Conservation (phyloP, 345 rosid species). For the Firmiana major region DNA sequence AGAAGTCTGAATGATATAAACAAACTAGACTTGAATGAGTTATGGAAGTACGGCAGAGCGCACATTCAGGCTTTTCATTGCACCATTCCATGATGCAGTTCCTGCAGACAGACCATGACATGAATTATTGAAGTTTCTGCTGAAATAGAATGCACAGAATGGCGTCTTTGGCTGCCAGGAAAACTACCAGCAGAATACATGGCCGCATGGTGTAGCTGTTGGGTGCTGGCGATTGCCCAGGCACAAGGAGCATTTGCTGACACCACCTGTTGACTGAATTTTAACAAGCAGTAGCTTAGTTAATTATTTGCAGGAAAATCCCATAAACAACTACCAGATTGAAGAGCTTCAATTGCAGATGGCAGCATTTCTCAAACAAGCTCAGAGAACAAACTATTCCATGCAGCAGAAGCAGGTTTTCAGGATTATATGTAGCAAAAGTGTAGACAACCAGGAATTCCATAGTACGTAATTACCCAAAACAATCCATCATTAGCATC, state of each 20-base stretch:
- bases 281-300: neutral
- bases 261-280: slow-evolving; percentile 30
- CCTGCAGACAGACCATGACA: slow-evolving; percentile 34
- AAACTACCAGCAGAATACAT: slow-evolving; percentile 85
- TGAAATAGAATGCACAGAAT: neutral
- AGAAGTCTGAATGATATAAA: slow-evolving; percentile 83
- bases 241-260: slow-evolving; percentile 84
- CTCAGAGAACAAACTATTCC: neutral
- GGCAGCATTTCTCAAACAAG: neutral
- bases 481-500: neutral
- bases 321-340: neutral
- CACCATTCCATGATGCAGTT: slow-evolving; percentile 98
- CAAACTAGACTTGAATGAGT: slow-evolving; percentile 85
- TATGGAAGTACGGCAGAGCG: slow-evolving; percentile 84
- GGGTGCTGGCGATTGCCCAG: slow-evolving; percentile 78
- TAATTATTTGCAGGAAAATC: neutral
- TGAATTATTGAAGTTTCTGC: neutral
- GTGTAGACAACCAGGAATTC: neutral
- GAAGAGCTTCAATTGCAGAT: neutral
- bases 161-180: neutral
- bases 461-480: neutral
- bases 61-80: slow-evolving; percentile 95
- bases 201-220: slow-evolving; percentile 91
- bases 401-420: neutral
- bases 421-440: neutral